Evolutionary conservation across 768 basidiomycete species (phyloP), one percentile per base, ranked within the genome.

Genomic region (Strobilomyces confusus): DNA sequence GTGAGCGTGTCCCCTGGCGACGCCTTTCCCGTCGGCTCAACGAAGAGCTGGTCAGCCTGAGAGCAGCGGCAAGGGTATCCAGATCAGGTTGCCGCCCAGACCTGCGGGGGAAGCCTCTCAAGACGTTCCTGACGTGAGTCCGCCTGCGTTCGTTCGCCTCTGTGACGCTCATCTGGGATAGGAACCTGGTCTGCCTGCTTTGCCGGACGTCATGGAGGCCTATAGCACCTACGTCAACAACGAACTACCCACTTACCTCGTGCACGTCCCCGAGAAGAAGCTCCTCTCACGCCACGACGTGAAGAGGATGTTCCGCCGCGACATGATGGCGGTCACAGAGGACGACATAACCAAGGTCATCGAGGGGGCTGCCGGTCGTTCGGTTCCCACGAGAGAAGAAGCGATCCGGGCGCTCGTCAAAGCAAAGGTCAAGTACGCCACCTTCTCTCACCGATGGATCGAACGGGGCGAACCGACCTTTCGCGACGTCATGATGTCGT

Each of bases 271-370:
- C 13, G 59, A 62, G 2, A 68, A 56, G 49, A 63, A 33, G 36
- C 59, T 68, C 12, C 25, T 68, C 25, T 69, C 68, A 4, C 67
- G 67, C 20, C 59, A 70, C n/a, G 61, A 70, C 1, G 66, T 68
- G 20, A 70, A 68, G 38, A 68, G 47, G 32, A 61, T 63, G 42
- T 69, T 68, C 48, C 68, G 61, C n/a, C 62, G 59, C 22, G 61
- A 66, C 1, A 52, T 68, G 51, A 44, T 56, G 50, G 48, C 54
- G 3, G 42, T 70, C 9, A 66, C 68, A 19, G 67, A 68, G 41
- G 61, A 42, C 12, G 66, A 59, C 43, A 60, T 68, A 15, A 15
- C 57, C 54, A 58, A 54, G 22, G 47, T 58, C 7, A 7, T 52
- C 36, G 55, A 60, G 23, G 62, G 44, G 29, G 62, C 62, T 1